Evolutionary conservation across 768 basidiomycete genomes (phyloP).

Genomic region (Pilatotrama ljubarskyi): DNA sequence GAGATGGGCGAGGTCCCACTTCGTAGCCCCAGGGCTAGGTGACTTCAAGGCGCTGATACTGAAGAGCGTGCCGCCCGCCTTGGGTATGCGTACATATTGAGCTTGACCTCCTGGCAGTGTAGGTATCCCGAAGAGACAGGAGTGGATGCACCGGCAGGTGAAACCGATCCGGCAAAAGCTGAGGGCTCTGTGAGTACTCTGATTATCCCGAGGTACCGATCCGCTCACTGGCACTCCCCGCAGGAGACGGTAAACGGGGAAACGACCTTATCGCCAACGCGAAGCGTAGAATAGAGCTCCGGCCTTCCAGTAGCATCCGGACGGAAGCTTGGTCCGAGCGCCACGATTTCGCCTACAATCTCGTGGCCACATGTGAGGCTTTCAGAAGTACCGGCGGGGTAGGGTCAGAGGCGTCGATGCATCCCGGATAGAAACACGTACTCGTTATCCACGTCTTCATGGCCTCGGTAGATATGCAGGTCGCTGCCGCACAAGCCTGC

Average conservation of each 20-base stretch:
- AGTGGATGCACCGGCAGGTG: conserved; percentile 65
- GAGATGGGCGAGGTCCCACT: conserved; percentile 24
- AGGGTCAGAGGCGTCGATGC: too few relatives aligned
- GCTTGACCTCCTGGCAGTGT: conserved; percentile 73
- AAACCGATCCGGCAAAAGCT: conserved; percentile 76
- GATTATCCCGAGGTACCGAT: neutral
- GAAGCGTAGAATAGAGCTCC: conserved; percentile 59
- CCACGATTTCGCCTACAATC: conserved; percentile 71
- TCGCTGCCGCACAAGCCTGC: conserved; percentile 74
- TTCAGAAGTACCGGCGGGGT: neutral
- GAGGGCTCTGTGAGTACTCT: neutral
- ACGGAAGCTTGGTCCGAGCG: conserved; percentile 61
- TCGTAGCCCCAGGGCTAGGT: conserved; percentile 22
- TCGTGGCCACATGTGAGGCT: conserved; percentile 77
- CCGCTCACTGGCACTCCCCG: conserved; percentile 80
- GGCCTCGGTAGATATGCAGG: conserved; percentile 73
- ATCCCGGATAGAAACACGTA: conserved; percentile 35
- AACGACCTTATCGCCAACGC: conserved; percentile 74
- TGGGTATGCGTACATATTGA: conserved; percentile 77
- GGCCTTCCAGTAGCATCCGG: conserved; percentile 50
- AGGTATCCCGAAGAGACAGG: conserved; percentile 66
- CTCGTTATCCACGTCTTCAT: conserved; percentile 52
- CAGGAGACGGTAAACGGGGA: conserved; percentile 82
- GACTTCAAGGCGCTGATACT: conserved; percentile 42
- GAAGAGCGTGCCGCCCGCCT: conserved; percentile 77